Percentiles rank a stretch among this genome's conserved stretches.
Evolutionary conservation across 768 basidiomycete species (phyloP).

Genomic region (Phylloporus sp.): DNA sequence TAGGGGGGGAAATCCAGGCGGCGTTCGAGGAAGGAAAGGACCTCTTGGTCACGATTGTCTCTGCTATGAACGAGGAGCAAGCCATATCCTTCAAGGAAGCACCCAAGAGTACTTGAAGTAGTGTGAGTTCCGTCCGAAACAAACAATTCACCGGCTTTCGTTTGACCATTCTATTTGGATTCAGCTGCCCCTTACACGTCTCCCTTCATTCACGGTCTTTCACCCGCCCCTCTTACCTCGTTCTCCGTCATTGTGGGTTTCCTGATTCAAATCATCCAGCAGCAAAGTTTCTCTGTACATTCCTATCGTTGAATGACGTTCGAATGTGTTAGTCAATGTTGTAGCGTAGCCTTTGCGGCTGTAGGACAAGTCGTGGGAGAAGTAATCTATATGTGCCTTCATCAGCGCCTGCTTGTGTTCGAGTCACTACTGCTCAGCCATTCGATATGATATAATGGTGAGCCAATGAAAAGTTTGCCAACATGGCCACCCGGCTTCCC

Average conservation of each 20-base stretch:
- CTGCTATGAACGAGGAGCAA: conserved; percentile 92
- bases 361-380: conserved; percentile 12
- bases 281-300: conserved; percentile 22
- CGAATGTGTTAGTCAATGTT: conserved; percentile 26
- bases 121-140: neutral
- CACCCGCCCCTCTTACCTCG: conserved; percentile 5
- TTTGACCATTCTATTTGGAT: neutral
- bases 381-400: too few species aligned
- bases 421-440: too few species aligned
- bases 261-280: conserved; percentile 18
- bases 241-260: conserved; percentile 8
- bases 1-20: conserved; percentile 65
- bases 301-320: conserved; percentile 23
- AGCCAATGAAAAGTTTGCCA: conserved; percentile 1
- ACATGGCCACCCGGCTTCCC: conserved; percentile 10
- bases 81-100: conserved; percentile 88
- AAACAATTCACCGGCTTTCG: neutral
- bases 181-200: neutral
- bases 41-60: conserved; percentile 77
- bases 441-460: neutral
- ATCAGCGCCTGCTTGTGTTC: too few species aligned
- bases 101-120: conserved; percentile 49
- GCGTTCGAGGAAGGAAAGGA: conserved; percentile 87
- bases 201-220: conserved; percentile 16
- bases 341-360: conserved; percentile 22